Percentiles rank a stretch among this genome's conserved stretches.
These are phyloP conservation scores for Sphaerostilbella broomeana DNA, from an alignment of 2,329 filamentous ascomycete species.

Conservation along the genomic window DNA sequence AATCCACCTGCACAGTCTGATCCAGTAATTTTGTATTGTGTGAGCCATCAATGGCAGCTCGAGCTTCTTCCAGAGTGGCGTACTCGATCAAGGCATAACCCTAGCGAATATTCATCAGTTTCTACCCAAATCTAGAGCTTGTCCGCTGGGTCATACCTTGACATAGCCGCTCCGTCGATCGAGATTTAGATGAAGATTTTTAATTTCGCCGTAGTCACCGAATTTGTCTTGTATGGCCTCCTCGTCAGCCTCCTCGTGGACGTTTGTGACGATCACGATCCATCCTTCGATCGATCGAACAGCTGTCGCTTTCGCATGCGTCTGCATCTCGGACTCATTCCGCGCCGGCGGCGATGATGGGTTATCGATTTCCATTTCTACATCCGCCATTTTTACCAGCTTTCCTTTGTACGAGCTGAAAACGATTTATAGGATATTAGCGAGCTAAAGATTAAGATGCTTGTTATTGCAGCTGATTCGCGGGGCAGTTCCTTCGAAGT, in stretches of 20 bases:
- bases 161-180: conserved; percentile 80
- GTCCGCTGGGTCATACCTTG: too few species aligned
- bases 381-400: conserved; percentile 41
- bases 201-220: conserved; percentile 78
- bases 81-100: conserved; percentile 84
- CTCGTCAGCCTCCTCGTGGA: conserved; percentile 81
- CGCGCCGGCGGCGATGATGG: conserved; percentile 34
- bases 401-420: background rate
- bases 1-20: conserved; percentile 75
- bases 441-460: background rate
- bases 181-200: conserved; percentile 78
- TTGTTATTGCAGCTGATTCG: background rate
- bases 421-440: too few species aligned
- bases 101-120: conserved; percentile 34
- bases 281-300: conserved; percentile 85
- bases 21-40: conserved; percentile 72
- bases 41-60: conserved; percentile 75
- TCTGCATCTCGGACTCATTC: conserved; percentile 61
- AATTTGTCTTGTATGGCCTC: conserved; percentile 77
- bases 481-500: too few species aligned
- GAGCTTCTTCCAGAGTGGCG: conserved; percentile 68
- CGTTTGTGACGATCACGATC: conserved; percentile 82
- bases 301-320: conserved; percentile 66
- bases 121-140: background rate
- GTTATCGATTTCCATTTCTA: conserved; percentile 54